Base-by-base conservation (phyloP, 495 filamentous ascomycete species). In the Trichocladium antarcticum region DNA sequence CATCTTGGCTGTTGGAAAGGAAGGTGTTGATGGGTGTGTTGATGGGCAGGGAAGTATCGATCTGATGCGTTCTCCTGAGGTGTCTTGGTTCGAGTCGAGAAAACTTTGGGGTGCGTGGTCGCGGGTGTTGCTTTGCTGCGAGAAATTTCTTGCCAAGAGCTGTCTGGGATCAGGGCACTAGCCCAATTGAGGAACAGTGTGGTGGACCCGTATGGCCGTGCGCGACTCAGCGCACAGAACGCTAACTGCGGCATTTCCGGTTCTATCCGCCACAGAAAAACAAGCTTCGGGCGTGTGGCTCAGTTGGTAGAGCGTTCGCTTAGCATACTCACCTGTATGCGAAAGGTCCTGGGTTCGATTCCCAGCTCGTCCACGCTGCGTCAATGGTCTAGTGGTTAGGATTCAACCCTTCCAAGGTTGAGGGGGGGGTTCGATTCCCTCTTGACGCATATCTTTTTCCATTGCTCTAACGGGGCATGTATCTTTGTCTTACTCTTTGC, bases 291-390 rank as follows among this genome's bases (percentile, higher is more conserved):
- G 50, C 50, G 51, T 54, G 45, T 54, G 45, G 51, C 51, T 54
- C 51, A 54, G 39, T 54, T 54, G 45, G 51, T 53, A 49, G 45
- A 49, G 51, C 51, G 51, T 49, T 54, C 51, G 45, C 45, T 49
- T 50, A 48, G 42, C 42, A 50, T 43, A 16, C 16, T n/a, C 36
- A 20, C 6, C 12, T 6, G 16, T 38, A 21, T 55, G 52, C 52
- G 52, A 49, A 50, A 55, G 52, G 52, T 55, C 46, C 52, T 49
- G 45, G 52, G 52, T 55, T 55, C 52, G 52, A 55, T 55, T 55
- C 52, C 52, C 45, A 49, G 52, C 52, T 43, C 52, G 52, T 55
- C 52, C 52, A 55, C 15, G 38, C 21, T 15, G 50, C 44, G 45
- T 43, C 52, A 50, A 55, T 49, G 47, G 47, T 53, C 50, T 53